Evolutionary conservation across 1,284 basidiomycete genomes (phyloP), one percentile per base, ranked within the genome.

Genomic region (Coniferiporia sulphurascens): DNA sequence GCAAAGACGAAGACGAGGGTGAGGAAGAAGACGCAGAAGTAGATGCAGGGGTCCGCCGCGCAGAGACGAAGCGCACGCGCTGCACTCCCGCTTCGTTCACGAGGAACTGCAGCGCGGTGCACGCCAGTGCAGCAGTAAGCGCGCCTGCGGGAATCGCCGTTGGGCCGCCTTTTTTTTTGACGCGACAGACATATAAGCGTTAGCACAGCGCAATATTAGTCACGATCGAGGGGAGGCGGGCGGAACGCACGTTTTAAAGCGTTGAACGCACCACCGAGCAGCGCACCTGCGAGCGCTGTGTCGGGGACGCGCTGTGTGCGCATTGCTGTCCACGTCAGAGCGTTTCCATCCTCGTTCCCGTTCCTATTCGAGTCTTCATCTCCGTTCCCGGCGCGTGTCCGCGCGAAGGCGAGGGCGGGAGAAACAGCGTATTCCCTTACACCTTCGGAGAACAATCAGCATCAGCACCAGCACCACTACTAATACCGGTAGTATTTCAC

Each of bases 361-460:
- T 21, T 21, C 57, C 51, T 22, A 58, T 53, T 43, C 60, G 59
- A 45, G 13, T 64, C 56, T 48, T 65, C 52, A 63, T 43, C 41
- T 43, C 41, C n/a, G 41, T 2, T 7, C 22, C 70, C 61, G 44
- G 51, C 5, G 27, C 27, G 27, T 27, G 27, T 27, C 27, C 27
- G 27, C 27, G 27, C 27, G 27, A 5, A 27, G 27, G 27, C 27
- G 27, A 90, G 71, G 2, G 78, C 59, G 1, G 89, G 89, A 55
- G 79, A 79, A 49, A 88, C 72, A 17, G 78, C 66, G 66, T 81
- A 87, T 73, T 91, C 89, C 55, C 88, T 81, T 61, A 87, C 69
- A 60, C 80, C 89, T 91, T 59, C 35, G 27, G 46, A 45, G 32
- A 43, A 55, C 34, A 59, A 52, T 32, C 9, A 44, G 48, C 36